phyloP scores from a whole-genome alignment of 2,329 filamentous ascomycete genomes.

The Chaetomiaceae sp. region DNA sequence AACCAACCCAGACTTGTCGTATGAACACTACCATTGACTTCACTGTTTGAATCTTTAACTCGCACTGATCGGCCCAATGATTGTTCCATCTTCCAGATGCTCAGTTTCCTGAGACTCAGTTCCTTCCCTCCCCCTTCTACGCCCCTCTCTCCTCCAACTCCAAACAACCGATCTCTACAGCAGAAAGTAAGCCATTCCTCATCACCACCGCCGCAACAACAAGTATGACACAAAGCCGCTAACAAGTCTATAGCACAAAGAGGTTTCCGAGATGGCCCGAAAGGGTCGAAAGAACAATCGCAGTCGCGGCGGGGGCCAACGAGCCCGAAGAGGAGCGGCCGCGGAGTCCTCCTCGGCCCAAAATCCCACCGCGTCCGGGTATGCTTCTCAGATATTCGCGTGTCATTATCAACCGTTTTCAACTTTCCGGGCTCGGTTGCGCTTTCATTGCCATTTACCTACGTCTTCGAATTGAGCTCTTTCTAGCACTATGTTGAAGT shows the following conservation, averaged over 20 bases:
- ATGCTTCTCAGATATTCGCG: not conserved
- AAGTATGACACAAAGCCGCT: not conserved
- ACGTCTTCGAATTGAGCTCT: no score
- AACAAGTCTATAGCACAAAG: not conserved
- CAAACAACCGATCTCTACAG: not conserved
- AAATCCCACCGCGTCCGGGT: slow-evolving; percentile 2
- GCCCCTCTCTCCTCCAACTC: not conserved
- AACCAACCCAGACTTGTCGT: no score
- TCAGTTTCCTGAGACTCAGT: no score
- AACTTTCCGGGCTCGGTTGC: not conserved
- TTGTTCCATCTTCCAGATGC: not conserved
- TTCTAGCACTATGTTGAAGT: no score
- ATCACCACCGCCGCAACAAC: not conserved
- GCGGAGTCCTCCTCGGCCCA: not conserved
- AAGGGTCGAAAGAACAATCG: not conserved
- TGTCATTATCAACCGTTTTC: not conserved
- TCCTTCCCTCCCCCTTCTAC: no score
- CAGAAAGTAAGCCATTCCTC: not conserved
- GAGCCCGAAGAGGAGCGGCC: not conserved
- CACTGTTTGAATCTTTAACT: not conserved
- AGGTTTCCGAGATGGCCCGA: not conserved
- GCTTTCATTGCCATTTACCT: not conserved
- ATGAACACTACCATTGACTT: no score
- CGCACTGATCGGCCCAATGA: not conserved
- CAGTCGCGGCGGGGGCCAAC: not conserved